Base-by-base conservation (phyloP, 257 asterid species). In the Lantana camara region DNA sequence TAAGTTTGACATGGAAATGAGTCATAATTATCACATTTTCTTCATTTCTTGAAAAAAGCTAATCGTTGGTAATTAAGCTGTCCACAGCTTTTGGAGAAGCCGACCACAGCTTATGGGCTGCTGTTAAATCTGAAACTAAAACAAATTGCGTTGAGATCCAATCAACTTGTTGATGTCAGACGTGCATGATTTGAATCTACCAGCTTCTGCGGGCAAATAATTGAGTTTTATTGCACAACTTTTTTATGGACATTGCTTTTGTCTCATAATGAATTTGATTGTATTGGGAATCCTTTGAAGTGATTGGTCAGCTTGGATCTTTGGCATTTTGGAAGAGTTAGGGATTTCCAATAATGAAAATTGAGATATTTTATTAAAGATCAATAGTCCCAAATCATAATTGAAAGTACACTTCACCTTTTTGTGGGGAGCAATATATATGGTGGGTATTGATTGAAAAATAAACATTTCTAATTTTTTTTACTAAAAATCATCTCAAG, bases 1-100 rank as follows among this genome's bases (percentile, higher is more conserved):
- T n/a, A 55, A 23, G 19, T 34, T 61, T 58, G 81, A 76, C 75
- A 22, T 42, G 75, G 81, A 76, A 27, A 67, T 67, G 81, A 76
- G 62, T 76, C 81, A 76, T 23, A 57, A 42, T 50, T 57, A 1
- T 34, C 5, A 2, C 5, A 2, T 27, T 27, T 5, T 27, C 5
- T 27, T 27, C 32, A 2, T 27, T 5, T 27, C 32, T n/a, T n/a
- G n/a, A 27, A 27, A 27, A 27, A 27, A 2, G 5, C 32, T n/a
- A n/a, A n/a, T n/a, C n/a, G n/a, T n/a, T n/a, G 32, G 32, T 56
- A 5, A 15, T 35, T 30, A 60, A 41, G 47, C 55, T 51, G 24
- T 68, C 67, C 74, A 68, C 38, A 38, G 21, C 38, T 59, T 27
- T 27, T n/a, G 62, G 63, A 68, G 50, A 21, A 41, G 16, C 23